A percentile compares a stretch with the other conserved stretches of the same genome.
Conservation (phyloP, 768 basidiomycete genomes). For the Mycena pura region DNA sequence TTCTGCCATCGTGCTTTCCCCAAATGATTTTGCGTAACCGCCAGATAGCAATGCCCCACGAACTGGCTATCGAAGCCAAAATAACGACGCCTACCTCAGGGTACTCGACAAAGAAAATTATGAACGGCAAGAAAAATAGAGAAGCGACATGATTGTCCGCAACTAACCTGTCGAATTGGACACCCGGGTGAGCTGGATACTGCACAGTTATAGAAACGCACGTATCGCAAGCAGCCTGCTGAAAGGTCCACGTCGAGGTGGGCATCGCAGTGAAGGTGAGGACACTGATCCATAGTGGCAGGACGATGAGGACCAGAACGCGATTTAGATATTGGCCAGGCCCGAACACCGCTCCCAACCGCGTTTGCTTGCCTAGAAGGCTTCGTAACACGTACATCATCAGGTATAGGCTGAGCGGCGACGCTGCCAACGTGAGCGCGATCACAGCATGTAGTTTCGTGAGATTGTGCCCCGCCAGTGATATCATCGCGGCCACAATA, state of each 20-base stretch:
- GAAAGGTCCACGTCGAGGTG: slow-evolving; percentile 10
- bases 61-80: not conserved
- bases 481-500: slow-evolving; percentile 19
- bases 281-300: slow-evolving; percentile 19
- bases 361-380: slow-evolving; percentile 12
- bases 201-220: too few species aligned
- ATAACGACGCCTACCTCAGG: not conserved
- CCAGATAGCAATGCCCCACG: slow-evolving; percentile 20
- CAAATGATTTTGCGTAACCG: slow-evolving; percentile 23
- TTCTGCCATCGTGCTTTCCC: slow-evolving; percentile 11
- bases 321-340: slow-evolving; percentile 14
- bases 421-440: slow-evolving; percentile 20
- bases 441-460: slow-evolving; percentile 22
- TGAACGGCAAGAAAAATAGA: slow-evolving; percentile 26
- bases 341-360: slow-evolving; percentile 20
- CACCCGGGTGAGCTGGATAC: too few species aligned
- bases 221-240: slow-evolving; percentile 25
- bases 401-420: slow-evolving; percentile 23
- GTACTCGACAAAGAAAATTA: slow-evolving; percentile 7
- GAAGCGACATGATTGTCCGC: slow-evolving; percentile 16
- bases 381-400: slow-evolving; percentile 23
- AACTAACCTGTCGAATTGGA: not conserved
- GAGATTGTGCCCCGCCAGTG: slow-evolving; percentile 17
- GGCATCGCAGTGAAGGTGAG: slow-evolving; percentile 13
- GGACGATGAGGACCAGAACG: slow-evolving; percentile 15